Percentiles rank a stretch among this genome's conserved stretches.
phyloP scores from a whole-genome alignment of 192 early-diverging fungal genomes.

The Anaeromyces robustus region DNA sequence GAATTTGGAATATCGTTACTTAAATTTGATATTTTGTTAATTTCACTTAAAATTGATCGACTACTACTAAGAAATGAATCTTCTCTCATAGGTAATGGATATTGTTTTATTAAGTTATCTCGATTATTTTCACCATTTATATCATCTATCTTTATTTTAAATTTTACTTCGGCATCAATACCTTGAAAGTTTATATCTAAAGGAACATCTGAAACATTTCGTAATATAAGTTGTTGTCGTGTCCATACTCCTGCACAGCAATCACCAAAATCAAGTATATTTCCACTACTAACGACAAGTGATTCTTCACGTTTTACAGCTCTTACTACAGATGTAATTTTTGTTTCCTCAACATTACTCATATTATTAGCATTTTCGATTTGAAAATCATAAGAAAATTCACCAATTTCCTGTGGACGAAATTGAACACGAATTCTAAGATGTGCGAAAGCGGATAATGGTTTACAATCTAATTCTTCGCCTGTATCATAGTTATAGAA shows the following conservation, averaged over 20 bases:
- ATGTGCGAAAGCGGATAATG: background rate
- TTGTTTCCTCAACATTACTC: background rate
- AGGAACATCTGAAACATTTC: conserved; percentile 58
- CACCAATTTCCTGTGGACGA: conserved; percentile 59
- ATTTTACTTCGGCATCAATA: conserved; percentile 16
- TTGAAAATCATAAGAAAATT: conserved; percentile 76
- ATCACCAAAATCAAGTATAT: conserved; percentile 79
- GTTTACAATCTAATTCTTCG: conserved; percentile 11
- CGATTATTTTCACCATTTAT: background rate
- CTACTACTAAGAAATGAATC: background rate
- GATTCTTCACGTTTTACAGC: conserved; percentile 51
- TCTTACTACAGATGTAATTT: background rate
- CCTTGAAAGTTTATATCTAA: conserved; percentile 56
- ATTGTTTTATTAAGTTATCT: background rate
- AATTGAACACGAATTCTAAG: background rate
- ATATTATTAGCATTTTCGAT: background rate
- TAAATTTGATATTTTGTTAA: background rate
- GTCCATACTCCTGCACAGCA: conserved; percentile 82
- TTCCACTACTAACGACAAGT: conserved; percentile 50
- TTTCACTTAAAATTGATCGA: background rate
- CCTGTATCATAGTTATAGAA: conserved; percentile 64
- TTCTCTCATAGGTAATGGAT: background rate
- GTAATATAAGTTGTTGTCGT: conserved; percentile 57
- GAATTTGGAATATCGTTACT: background rate
- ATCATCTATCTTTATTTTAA: conserved; percentile 21